Evolutionary conservation across 345 rosid species (phyloP), one percentile per base, ranked within the genome.

Genomic region (Abelmoschus esculentus): DNA sequence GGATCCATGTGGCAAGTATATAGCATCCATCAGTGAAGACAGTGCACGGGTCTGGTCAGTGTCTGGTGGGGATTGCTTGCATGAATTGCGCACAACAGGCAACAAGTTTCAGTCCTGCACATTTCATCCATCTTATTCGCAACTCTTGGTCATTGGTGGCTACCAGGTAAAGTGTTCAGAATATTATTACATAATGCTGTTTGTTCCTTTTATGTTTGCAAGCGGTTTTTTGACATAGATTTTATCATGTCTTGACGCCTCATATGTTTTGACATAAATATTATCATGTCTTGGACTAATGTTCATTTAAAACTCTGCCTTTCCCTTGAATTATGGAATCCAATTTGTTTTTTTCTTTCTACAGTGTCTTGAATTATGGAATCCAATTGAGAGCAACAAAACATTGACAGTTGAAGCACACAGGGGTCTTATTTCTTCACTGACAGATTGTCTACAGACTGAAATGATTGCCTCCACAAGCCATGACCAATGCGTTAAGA

Each of bases 281-380:
- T n/a, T 50, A 50, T 50, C 55, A 50, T 50, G 47, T 17, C 66
- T 22, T 19, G 32, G 34, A 53, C 54, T 3, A 14, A 15, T 50
- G 28, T 47, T 15, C 7, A 17, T 34, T 5, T n/a, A 15, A 3
- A 14, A 32, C 32, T 75, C 15, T 61, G 6, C 18, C 61, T 61
- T 11, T 11, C 28, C 5, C 2, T 6, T 50, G 40, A 52, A 22
- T 22, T 22, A 22, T 22, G 26, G 26, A 17, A 62, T 22, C 53
- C 44, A 17, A 65, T 70, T 8, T 18, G 60, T 66, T 70, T 72
- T 72, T 54, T 38, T 38, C 2, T 44, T 0, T 28, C 26, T 18
- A 15, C 78, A 80, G 86, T 56, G 49, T 15, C 73, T 80, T 34
- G 73, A 75, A 66, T 57, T 79, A 6, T 82, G 81, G 83, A 82